Base-by-base conservation (phyloP, 441 rosid genomes). In the Viola pubescens region DNA sequence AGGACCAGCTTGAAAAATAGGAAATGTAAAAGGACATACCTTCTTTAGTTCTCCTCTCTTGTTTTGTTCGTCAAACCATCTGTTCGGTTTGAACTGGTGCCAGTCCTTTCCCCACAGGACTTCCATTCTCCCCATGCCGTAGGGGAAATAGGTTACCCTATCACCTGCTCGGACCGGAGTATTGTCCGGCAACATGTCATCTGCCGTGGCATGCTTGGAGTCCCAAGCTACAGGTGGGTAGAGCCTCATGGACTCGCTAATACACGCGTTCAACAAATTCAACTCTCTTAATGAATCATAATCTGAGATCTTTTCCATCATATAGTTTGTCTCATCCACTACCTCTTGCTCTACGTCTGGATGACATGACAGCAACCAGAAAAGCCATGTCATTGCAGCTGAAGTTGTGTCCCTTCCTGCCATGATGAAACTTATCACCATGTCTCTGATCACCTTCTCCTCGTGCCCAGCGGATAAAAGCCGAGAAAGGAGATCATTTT, bases 391-490 rank as follows among this genome's bases (percentile, higher is more conserved):
- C 65, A 85, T 65, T 48, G 86, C 86, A 5, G 91, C 73, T 0
- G 88, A 75, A 4, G 86, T 82, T 4, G 86, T 85, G 69, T 85
- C 91, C 19, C 91, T 73, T 0, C 91, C 91, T 0, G 91, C 91
- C 34, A 85, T 72, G 54, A 85, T 80, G 72, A 85, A 82, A 66
- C 80, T 85, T 48, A 82, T 80, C 61, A 80, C 70, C 57, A 79
- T 82, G 16, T 85, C 88, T 56, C 88, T 74, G 37, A 82, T 77
- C 14, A 73, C 74, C 56, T 52, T 73, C 52, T 83, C 81, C 11
- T 70, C 85, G 14, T 76, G 79, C 0, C 89, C 88, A 0, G 83
- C 82, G 5, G 59, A 9, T 46, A 85, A 72, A 55, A 89, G 69
- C 26, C 88, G 73, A 8, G 89, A 80, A 9, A 86, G 64, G 5